Conservation (phyloP, 108 stramenopile species). For the Mediolabrus comicus region DNA sequence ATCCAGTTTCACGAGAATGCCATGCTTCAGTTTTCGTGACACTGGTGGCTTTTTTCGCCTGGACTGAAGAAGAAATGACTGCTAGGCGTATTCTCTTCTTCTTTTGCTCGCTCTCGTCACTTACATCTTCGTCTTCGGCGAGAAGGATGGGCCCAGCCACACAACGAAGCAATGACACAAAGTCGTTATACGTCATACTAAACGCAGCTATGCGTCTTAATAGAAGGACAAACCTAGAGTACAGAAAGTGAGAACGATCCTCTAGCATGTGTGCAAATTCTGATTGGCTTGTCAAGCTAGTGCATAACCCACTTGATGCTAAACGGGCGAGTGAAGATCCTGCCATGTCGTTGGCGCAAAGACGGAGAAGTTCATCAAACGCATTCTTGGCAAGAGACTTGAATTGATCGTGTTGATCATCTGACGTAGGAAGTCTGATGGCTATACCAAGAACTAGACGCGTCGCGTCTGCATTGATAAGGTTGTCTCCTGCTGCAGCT, state of each 20-base stretch:
- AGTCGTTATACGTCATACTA: constrained; percentile 85
- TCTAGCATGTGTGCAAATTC: constrained; percentile 80
- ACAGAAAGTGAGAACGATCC: constrained; percentile 66
- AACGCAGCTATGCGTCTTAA: constrained; percentile 76
- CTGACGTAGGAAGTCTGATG: constrained; percentile 54
- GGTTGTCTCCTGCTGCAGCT: constrained; percentile 16
- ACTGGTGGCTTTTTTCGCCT: constrained; percentile 28
- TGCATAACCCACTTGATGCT: constrained; percentile 74
- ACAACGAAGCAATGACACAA: constrained; percentile 73
- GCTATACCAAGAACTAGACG: constrained; percentile 75
- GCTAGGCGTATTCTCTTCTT: constrained; percentile 62
- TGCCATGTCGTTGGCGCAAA: constrained; percentile 66
- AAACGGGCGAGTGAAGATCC: constrained; percentile 75
- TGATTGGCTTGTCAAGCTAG: constrained; percentile 67
- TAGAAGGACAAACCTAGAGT: constrained; percentile 68
- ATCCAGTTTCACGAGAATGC: constrained; percentile 62
- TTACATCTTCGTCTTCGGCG: constrained; percentile 43
- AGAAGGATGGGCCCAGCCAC: constrained; percentile 73
- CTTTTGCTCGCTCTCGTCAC: constrained; percentile 18
- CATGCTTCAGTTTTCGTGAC: constrained; percentile 51
- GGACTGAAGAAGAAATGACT: constrained; percentile 71
- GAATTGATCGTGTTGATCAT: constrained; percentile 21
- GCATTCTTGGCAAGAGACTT: constrained; percentile 61
- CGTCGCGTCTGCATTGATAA: constrained; percentile 77
- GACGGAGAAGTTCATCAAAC: constrained; percentile 69